A percentile compares a stretch with the other conserved stretches of the same genome.
Evolutionary conservation across 805 yeast species (phyloP).

Genomic region (Groenewaldozyma salmanticensis): DNA sequence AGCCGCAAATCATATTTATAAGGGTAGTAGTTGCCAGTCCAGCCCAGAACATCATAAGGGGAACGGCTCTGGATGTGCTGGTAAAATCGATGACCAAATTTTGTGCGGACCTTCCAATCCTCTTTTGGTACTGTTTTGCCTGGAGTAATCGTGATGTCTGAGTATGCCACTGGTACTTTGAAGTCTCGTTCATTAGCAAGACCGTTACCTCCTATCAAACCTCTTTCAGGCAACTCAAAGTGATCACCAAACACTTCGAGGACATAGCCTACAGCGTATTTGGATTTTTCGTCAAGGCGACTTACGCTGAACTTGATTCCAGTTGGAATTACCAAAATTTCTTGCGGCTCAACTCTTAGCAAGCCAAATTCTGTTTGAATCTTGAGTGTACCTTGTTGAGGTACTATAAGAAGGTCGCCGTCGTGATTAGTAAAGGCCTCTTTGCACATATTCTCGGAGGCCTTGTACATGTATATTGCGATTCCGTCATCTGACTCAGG

Average conservation of each 20-base stretch:
- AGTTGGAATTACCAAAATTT: constrained; percentile 17
- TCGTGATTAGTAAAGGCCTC: constrained; percentile 16
- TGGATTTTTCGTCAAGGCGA: constrained; percentile 5
- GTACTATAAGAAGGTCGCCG: constrained; percentile 19
- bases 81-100: constrained; percentile 9
- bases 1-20: constrained; percentile 20
- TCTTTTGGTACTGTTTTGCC: background rate
- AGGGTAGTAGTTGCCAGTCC: constrained; percentile 21
- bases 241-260: constrained; percentile 19
- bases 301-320: constrained; percentile 17
- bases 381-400: constrained; percentile 18
- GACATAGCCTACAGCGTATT: constrained; percentile 13
- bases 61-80: constrained; percentile 16
- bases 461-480: constrained; percentile 16
- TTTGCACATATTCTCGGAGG: constrained; percentile 14
- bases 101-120: constrained; percentile 9
- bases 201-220: constrained; percentile 22
- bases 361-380: constrained; percentile 20
- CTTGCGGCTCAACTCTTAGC: constrained; percentile 15
- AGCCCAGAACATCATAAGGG: constrained; percentile 21
- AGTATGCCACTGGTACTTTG: constrained; percentile 17
- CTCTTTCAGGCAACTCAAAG: constrained; percentile 21
- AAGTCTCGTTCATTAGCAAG: constrained; percentile 22
- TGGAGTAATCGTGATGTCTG: constrained; percentile 5
- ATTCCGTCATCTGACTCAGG: constrained; percentile 13